These are phyloP conservation scores for Rhinocladiella mackenziei DNA, from an alignment of 2,329 filamentous ascomycete species.

Conservation along the genomic window DNA sequence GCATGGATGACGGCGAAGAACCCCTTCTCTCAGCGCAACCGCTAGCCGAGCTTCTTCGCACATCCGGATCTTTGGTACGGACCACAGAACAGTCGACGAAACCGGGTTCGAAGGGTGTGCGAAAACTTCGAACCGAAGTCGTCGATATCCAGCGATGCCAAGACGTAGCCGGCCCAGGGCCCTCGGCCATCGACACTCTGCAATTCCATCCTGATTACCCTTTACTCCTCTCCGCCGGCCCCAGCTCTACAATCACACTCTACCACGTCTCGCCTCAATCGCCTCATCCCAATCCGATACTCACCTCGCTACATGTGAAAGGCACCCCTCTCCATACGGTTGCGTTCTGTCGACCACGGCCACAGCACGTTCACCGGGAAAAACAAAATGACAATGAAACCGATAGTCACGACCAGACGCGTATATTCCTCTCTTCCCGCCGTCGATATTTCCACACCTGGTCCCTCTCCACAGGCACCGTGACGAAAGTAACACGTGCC, in stretches of 20 bases:
- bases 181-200: constrained; percentile 73
- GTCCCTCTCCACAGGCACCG: constrained; percentile 74
- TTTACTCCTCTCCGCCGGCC: constrained; percentile 76
- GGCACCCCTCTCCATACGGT: constrained; percentile 80
- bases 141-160: constrained; percentile 86
- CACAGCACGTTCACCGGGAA: too few species aligned
- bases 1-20: constrained; percentile 50
- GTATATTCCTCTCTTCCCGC: constrained; percentile 80
- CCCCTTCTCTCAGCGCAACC: constrained; percentile 67
- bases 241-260: constrained; percentile 77
- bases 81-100: constrained; percentile 42
- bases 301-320: constrained; percentile 84
- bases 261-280: constrained; percentile 80
- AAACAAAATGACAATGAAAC: background rate
- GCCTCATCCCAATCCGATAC: constrained; percentile 76
- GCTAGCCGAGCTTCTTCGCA: constrained; percentile 73
- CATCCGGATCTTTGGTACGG: constrained; percentile 63
- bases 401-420: constrained; percentile 18
- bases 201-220: constrained; percentile 87
- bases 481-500: constrained; percentile 76
- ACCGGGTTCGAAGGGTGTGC: constrained; percentile 42
- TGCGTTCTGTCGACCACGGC: constrained; percentile 72
- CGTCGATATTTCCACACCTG: constrained; percentile 91
- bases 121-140: constrained; percentile 77
- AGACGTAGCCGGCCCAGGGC: constrained; percentile 64